Conservation (phyloP, 768 basidiomycete species). For the Cystofilobasidium macerans region DNA sequence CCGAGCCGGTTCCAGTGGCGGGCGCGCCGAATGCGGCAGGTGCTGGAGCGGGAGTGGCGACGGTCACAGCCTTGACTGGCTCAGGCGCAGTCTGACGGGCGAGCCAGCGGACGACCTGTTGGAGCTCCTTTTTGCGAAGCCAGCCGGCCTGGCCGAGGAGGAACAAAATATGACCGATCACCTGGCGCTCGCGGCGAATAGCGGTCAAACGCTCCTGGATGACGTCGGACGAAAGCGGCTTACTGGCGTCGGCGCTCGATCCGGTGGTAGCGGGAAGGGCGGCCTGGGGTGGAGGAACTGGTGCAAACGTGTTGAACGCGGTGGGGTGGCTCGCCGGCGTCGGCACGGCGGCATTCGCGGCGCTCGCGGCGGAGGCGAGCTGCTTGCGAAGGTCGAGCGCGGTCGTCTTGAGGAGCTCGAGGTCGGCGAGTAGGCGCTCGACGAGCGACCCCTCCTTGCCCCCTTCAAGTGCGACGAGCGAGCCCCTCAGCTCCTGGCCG, state of each 20-base stretch:
- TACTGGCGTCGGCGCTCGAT: conserved; percentile 30
- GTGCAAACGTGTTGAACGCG: conserved; percentile 25
- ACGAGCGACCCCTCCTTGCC: conserved; percentile 43
- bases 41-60: conserved; percentile 26
- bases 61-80: conserved; percentile 27
- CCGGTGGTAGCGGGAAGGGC: neutral
- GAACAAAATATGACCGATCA: conserved; percentile 54
- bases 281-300: conserved; percentile 24
- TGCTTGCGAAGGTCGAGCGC: conserved; percentile 50
- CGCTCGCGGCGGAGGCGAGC: neutral
- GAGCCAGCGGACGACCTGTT: conserved; percentile 60
- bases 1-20: neutral
- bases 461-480: conserved; percentile 21
- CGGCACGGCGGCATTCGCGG: neutral
- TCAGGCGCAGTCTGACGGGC: conserved; percentile 32
- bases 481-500: conserved; percentile 25
- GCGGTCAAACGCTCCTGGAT: conserved; percentile 60
- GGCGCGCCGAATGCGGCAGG: conserved; percentile 7
- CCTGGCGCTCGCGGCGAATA: conserved; percentile 60
- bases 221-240: conserved; percentile 53
- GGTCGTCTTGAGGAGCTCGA: conserved; percentile 49
- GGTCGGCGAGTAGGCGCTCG: conserved; percentile 49
- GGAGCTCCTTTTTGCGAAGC: conserved; percentile 52
- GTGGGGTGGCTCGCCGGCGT: conserved; percentile 43
- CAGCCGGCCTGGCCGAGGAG: conserved; percentile 55